phyloP scores from a whole-genome alignment of 768 basidiomycete genomes.

The Hebeloma cylindrosporum region DNA sequence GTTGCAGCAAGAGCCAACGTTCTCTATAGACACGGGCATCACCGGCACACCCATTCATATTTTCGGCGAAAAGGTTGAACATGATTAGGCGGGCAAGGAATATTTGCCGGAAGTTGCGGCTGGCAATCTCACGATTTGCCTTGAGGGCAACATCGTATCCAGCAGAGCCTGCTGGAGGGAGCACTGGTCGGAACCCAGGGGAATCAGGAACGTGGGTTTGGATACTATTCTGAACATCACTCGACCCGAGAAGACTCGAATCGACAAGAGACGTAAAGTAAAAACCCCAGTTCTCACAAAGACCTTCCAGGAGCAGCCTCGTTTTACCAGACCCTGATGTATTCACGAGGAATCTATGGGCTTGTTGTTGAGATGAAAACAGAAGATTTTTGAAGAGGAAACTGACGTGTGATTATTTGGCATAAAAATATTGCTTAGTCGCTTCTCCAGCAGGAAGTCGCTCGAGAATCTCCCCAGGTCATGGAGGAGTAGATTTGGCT shows the following conservation, averaged over 20 bases:
- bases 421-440: conserved; percentile 43
- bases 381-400: neutral
- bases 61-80: conserved; percentile 38
- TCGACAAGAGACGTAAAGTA: conserved; percentile 48
- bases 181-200: conserved; percentile 28
- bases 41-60: conserved; percentile 24
- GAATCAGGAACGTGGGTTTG: conserved; percentile 36
- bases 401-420: conserved; percentile 44
- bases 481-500: conserved; percentile 42
- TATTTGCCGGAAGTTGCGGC: conserved; percentile 35
- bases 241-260: conserved; percentile 43
- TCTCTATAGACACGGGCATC: conserved; percentile 26
- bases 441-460: conserved; percentile 29
- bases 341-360: conserved; percentile 43
- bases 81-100: conserved; percentile 43
- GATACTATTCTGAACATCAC: conserved; percentile 43
- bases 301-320: conserved; percentile 42
- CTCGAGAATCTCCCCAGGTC: conserved; percentile 39
- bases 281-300: conserved; percentile 47
- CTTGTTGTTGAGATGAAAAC: neutral
- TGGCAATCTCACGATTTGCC: conserved; percentile 39
- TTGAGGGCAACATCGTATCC: conserved; percentile 32
- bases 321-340: conserved; percentile 51
- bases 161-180: conserved; percentile 32
- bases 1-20: conserved; percentile 44